A percentile compares a stretch with the other conserved stretches of the same genome.
Evolutionary conservation across 2,329 filamentous ascomycete species (phyloP).

Genomic region (Fusarium goolgardi): DNA sequence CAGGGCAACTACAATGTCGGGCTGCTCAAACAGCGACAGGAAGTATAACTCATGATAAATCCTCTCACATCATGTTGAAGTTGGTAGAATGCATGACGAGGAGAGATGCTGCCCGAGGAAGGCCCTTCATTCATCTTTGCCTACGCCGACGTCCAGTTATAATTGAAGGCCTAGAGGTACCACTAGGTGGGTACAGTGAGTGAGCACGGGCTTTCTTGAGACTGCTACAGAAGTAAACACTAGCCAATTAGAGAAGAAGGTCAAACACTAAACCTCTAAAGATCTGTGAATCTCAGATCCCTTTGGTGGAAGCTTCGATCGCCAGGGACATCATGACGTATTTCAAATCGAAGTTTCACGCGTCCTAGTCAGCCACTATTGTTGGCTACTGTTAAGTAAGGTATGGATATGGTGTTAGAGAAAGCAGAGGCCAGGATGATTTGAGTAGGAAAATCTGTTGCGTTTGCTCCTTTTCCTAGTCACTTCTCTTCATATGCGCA

Average conservation of each 20-base stretch:
- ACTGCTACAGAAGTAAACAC: not conserved
- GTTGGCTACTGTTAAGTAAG: constrained; percentile 34
- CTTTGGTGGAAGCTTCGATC: constrained; percentile 46
- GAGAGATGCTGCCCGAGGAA: not conserved
- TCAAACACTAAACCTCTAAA: constrained; percentile 3
- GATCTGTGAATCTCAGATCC: constrained; percentile 41
- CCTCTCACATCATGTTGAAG: not conserved
- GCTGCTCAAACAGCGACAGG: not conserved
- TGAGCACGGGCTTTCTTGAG: constrained; percentile 4
- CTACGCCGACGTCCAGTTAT: not conserved
- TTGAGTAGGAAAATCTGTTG: not conserved
- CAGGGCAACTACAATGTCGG: not conserved
- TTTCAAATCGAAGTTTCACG: constrained; percentile 47
- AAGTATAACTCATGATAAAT: not conserved
- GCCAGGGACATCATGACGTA: constrained; percentile 47
- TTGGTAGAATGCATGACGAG: not conserved
- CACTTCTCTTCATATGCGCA: not conserved
- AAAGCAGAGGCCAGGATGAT: constrained; percentile 15
- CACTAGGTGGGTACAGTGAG: not conserved
- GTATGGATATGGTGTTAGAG: not conserved
- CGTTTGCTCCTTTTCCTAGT: not conserved
- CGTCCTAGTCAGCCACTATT: constrained; percentile 34
- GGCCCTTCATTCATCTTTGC: not conserved
- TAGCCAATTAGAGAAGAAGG: constrained; percentile 14
- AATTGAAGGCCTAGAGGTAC: not conserved